Percentiles rank a stretch among this genome's conserved stretches.
phyloP scores from a whole-genome alignment of 257 asterid genomes.

The Paraleonurus japonicus region DNA sequence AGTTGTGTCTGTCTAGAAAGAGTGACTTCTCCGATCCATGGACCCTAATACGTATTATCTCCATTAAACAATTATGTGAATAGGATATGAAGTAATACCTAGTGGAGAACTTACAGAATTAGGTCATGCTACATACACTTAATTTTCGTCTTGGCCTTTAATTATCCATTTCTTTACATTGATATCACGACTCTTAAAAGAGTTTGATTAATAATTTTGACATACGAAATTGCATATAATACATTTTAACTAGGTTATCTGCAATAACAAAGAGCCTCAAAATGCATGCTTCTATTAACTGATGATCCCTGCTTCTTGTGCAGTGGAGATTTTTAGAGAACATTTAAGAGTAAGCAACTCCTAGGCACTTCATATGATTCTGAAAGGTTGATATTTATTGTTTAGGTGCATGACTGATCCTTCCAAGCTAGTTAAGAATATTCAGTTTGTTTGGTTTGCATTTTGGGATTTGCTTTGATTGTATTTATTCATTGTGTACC shows the following conservation, averaged over 20 bases:
- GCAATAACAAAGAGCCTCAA: background rate
- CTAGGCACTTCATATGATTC: background rate
- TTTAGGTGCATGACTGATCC: background rate
- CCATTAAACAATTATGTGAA: background rate
- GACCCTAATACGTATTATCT: too few species aligned
- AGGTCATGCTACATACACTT: background rate
- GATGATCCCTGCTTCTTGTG: conserved; percentile 2
- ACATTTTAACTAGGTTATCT: conserved; percentile 6
- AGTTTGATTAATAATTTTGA: background rate
- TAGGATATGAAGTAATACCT: background rate
- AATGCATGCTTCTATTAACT: background rate
- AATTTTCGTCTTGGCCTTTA: background rate
- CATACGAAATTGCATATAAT: background rate
- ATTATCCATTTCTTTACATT: background rate
- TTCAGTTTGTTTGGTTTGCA: background rate
- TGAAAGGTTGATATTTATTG: background rate
- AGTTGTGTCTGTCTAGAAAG: background rate
- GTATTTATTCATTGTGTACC: background rate
- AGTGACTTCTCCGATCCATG: background rate
- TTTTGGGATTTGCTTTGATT: background rate
- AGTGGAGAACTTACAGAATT: background rate
- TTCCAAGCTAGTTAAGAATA: background rate
- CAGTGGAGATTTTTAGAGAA: background rate
- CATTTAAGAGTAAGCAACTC: background rate
- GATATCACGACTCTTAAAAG: background rate